A percentile compares a stretch with the other conserved stretches of the same genome.
Evolutionary conservation across 2,329 filamentous ascomycete genomes (phyloP).

Genomic region (Drechslerella dactyloides): DNA sequence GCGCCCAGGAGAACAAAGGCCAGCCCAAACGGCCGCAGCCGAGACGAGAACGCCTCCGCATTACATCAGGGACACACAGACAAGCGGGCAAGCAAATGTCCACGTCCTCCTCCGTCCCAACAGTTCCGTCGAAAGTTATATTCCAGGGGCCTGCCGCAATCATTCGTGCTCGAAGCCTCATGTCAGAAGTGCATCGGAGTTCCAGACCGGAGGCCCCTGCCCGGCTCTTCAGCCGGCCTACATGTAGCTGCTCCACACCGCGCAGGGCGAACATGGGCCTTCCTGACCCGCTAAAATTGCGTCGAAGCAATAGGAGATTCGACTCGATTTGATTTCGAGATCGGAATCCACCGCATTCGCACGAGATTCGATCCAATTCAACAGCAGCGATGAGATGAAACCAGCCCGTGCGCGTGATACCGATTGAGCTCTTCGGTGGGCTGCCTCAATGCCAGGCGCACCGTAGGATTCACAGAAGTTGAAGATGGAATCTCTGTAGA

Average conservation of each 20-base stretch:
- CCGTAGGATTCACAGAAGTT: no score
- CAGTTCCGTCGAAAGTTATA: not conserved
- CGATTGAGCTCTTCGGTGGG: no score
- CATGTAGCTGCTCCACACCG: constrained; percentile 1
- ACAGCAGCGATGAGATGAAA: no score
- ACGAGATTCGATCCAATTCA: no score
- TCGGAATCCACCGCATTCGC: no score
- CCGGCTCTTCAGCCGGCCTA: not conserved
- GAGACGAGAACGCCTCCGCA: not conserved
- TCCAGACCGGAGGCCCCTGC: not conserved
- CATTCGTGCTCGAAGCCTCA: not conserved
- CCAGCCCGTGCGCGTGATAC: no score
- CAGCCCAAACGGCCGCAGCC: not conserved
- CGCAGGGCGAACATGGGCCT: constrained; percentile 29
- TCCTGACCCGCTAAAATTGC: constrained; percentile 48
- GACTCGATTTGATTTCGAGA: not conserved
- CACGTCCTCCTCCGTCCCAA: not conserved
- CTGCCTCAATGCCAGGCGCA: no score
- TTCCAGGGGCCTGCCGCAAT: not conserved
- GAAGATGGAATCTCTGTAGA: no score
- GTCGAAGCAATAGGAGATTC: not conserved
- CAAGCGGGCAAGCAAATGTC: not conserved
- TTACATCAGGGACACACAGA: no score
- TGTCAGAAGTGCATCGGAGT: constrained; percentile 5
- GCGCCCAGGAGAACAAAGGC: not conserved